Percentiles rank a stretch among this genome's conserved stretches.
Evolutionary conservation across 2,329 filamentous ascomycete genomes (phyloP).

Genomic region (Myriosclerotinia duriaeana): DNA sequence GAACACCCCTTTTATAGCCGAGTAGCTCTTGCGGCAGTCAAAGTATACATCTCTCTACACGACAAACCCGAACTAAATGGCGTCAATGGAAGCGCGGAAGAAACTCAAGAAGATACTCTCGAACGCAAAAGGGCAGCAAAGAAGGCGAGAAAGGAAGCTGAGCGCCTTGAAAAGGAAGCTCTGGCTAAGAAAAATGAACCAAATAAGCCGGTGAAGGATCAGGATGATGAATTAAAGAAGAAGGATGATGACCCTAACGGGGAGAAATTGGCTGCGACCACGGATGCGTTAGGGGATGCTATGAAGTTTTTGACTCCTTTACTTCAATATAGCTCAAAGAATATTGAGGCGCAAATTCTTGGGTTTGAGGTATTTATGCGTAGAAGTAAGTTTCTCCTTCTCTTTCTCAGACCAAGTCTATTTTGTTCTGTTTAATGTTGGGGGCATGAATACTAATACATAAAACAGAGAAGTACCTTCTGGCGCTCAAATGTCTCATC

Average conservation of each 20-base stretch:
- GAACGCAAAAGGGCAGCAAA: constrained; percentile 86
- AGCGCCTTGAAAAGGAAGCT: constrained; percentile 72
- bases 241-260: constrained; percentile 88
- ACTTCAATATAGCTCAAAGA: constrained; percentile 78
- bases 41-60: constrained; percentile 74
- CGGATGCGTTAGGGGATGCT: constrained; percentile 79
- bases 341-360: constrained; percentile 75
- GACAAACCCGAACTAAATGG: constrained; percentile 71
- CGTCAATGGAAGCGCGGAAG: constrained; percentile 54
- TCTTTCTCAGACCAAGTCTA: background rate
- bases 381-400: constrained; percentile 60
- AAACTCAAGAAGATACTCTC: constrained; percentile 54
- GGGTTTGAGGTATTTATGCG: constrained; percentile 90
- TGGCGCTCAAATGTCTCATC: constrained; percentile 82
- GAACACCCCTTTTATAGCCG: constrained; percentile 92
- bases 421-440: background rate
- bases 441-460: constrained; percentile 34
- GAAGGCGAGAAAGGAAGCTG: constrained; percentile 81
- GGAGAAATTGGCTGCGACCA: constrained; percentile 73
- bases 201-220: constrained; percentile 65
- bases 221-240: constrained; percentile 71
- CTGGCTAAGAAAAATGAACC: constrained; percentile 82
- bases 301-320: constrained; percentile 83
- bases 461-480: constrained; percentile 73
- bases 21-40: constrained; percentile 77